Evolutionary conservation across 1,284 basidiomycete species (phyloP), one percentile per base, ranked within the genome.

Genomic region (Cryptococcus sp.): DNA sequence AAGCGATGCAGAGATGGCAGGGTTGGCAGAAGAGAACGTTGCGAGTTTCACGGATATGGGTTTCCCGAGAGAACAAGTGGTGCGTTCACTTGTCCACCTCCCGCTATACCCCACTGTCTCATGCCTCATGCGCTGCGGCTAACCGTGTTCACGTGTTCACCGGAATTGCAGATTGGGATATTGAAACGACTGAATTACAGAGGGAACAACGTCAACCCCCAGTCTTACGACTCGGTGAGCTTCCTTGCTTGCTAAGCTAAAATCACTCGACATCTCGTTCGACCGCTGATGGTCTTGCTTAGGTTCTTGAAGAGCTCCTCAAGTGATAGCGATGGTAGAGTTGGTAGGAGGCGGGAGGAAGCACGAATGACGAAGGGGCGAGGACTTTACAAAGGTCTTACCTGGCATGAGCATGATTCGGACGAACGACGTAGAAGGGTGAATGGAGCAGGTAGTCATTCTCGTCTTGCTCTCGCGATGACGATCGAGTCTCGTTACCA

Each of bases 131-230:
- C 48, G 25, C 42, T 3, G 15, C 17, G 45, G 50, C 31, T 47
- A 22, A 47, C 42, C 38, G 7, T 53, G 42, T 13, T 40, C 42
- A 1, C 38, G 7, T 53, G 42, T 13, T 40, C 42, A 1, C 47
- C 58, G 20, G 38, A 38, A 17, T 38, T 31, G 39, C 65, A 91
- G 90, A 91, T 94, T 63, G 88, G 93, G 65, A 88, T 89, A 11
- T 82, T 97, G 62, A 87, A 89, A 68, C 84, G 88, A 67, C 77
- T 96, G 75, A 97, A 99, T 79, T 99, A 98, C 80, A 87, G 94
- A 19, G 94, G 79, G 10, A 76, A 76, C 65, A 78, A 78, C 53
- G 67, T 74, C 27, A 62, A 62, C 39, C 57, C 61, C 13, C 39
- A 52, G 19, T 70, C 68, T 20, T 77, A 76, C 57, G 73, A 78